Base-by-base conservation (phyloP, 257 asterid species). In the Plectranthus barbatus region DNA sequence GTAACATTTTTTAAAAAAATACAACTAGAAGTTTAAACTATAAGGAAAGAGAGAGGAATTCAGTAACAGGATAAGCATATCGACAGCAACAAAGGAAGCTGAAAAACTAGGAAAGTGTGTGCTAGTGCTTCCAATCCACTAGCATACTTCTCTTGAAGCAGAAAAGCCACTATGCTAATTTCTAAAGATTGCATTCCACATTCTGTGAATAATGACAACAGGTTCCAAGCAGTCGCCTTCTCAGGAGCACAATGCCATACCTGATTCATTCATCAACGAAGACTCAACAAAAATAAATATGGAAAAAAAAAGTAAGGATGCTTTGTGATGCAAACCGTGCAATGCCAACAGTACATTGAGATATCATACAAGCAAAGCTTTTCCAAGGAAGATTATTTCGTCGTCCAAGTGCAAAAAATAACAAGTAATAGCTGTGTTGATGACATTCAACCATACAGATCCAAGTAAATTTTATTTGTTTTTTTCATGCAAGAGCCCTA, bases 221-320 rank as follows among this genome's bases (percentile, higher is more conserved):
- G 72, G 72, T 87, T 86, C 97, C 97, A 92, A 57, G 87, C 74
- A 71, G 74, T 71, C 14, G 73, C 80, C 83, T 77, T 91, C 68
- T 77, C 95, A 67, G 88, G 80, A 23, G 72, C 66, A 73, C 98
- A 92, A 59, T 85, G 91, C 98, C 98, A 92, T 68, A 74, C 93
- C 97, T 92, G 83, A n/a, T n/a, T n/a, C n/a, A 56, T 67, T 60
- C 67, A 44, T 34, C 52, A 18, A 50, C 26, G 46, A 48, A 7
- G 47, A 66, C n/a, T 45, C 40, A 77, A 41, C 44, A 7, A 39
- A 44, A n/a, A n/a, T n/a, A n/a, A 24, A n/a, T 51, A 23, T 10
- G 5, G 7, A 46, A 39, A 10, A 37, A 19, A n/a, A n/a, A n/a
- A n/a, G n/a, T 26, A 26, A 26, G n/a, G 21, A 55, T 23, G 50